phyloP scores from a whole-genome alignment of 2,329 filamentous ascomycete species.

The Dactylellina haptotyla region DNA sequence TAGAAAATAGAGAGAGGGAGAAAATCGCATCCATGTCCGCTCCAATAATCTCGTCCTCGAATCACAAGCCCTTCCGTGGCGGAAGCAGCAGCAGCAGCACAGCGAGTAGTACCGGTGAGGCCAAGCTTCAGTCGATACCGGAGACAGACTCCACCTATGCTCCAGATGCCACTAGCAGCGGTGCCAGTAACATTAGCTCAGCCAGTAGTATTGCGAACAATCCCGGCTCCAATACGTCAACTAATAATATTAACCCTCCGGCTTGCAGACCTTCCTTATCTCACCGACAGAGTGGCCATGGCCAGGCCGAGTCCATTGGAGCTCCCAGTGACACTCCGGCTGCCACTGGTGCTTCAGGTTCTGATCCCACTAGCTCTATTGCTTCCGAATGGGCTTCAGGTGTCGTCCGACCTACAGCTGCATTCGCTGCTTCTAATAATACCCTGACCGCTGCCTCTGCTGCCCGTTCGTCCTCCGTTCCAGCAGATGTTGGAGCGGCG shows the following conservation, averaged over 20 bases:
- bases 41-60: conserved; percentile 18
- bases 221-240: conserved; percentile 44
- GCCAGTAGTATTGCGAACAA: conserved; percentile 30
- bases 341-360: no score
- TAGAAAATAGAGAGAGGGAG: background rate
- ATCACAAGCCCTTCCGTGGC: conserved; percentile 16
- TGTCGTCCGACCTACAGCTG: no score
- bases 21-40: conserved; percentile 9
- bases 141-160: conserved; percentile 40
- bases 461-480: no score
- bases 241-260: conserved; percentile 8
- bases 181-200: conserved; percentile 3
- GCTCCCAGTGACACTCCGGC: no score
- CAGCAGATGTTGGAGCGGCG: no score
- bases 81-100: conserved; percentile 28
- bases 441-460: no score
- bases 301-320: background rate
- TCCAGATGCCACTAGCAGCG: conserved; percentile 23
- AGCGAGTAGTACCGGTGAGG: conserved; percentile 12
- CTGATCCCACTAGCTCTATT: background rate
- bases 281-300: conserved; percentile 14
- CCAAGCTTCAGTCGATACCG: conserved; percentile 43
- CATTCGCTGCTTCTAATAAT: no score
- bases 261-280: conserved; percentile 40
- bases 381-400: conserved; percentile 15